Evolutionary conservation across 179 eudicot species (phyloP).

Genomic region (Silene vulgaris): DNA sequence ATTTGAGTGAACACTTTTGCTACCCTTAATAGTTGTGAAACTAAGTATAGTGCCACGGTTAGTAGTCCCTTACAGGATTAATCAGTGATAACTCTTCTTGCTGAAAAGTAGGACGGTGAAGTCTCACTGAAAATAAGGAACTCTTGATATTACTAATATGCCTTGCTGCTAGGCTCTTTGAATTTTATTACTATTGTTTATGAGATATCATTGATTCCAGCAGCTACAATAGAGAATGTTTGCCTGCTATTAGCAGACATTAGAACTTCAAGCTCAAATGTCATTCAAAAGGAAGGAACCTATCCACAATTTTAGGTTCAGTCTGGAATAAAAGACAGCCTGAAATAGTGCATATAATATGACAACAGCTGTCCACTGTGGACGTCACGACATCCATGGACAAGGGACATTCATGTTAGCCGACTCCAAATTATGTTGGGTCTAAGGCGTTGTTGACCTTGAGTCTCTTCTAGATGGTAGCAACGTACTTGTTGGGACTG

Average conservation of each 20-base stretch:
- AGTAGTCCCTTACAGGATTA: not conserved
- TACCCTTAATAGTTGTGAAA: not conserved
- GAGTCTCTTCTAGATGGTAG: constrained; percentile 1
- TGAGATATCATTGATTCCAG: not conserved
- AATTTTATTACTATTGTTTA: not conserved
- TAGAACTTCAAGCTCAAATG: not conserved
- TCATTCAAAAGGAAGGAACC: constrained; percentile 1
- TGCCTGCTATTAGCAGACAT: not conserved
- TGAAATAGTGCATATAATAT: not conserved
- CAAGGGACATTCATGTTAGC: not conserved
- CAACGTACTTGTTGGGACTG: not conserved
- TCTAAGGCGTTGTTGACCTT: not conserved
- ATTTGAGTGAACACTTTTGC: too few species aligned
- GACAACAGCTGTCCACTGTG: constrained; percentile 1
- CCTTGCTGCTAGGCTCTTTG: not conserved
- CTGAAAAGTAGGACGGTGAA: not conserved
- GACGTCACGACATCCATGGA: not conserved
- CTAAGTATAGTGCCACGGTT: not conserved
- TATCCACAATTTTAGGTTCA: not conserved
- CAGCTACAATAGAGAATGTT: not conserved
- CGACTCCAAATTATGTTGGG: too few species aligned
- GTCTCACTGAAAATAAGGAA: constrained; percentile 11
- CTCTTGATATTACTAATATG: not conserved
- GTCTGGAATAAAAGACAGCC: not conserved
- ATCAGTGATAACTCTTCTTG: constrained; percentile 1